A percentile compares a stretch with the other conserved stretches of the same genome.
Conservation (phyloP, 129 eudicot species). For the Deinandra increscens region DNA sequence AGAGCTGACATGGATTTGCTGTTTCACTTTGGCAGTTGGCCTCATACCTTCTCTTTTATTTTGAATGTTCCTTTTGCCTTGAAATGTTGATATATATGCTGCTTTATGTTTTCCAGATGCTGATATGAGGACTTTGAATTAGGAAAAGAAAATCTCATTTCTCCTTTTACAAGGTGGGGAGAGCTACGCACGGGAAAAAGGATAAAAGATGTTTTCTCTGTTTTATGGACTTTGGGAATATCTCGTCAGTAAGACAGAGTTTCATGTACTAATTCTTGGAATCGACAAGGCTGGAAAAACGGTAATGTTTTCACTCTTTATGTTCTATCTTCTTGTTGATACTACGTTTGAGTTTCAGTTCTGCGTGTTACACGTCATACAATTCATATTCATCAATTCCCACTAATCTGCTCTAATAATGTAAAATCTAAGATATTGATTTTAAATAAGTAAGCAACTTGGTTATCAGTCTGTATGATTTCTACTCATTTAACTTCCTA, state of each 20-base stretch:
- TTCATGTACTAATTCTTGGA: slow-evolving; percentile 96
- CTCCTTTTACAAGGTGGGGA: slow-evolving; percentile 31
- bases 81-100: slow-evolving; percentile 8
- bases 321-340: slow-evolving; percentile 7
- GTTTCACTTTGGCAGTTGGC: background rate
- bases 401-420: background rate
- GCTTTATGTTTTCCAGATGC: slow-evolving; percentile 37
- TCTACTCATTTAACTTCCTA: background rate
- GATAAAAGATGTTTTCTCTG: slow-evolving; percentile 82
- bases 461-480: slow-evolving; percentile 9
- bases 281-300: slow-evolving; percentile 99
- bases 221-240: slow-evolving; percentile 92
- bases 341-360: slow-evolving; percentile 2
- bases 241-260: slow-evolving; percentile 92
- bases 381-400: slow-evolving; percentile 11
- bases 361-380: slow-evolving; percentile 9
- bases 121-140: slow-evolving; percentile 35
- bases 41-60: background rate
- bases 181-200: slow-evolving; percentile 16
- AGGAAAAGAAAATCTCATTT: slow-evolving; percentile 22
- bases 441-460: slow-evolving; percentile 8
- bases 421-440: background rate
- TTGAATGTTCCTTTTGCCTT: background rate
- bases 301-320: slow-evolving; percentile 41
- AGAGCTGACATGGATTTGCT: background rate